Evolutionary conservation across 2,329 filamentous ascomycete species (phyloP).

Genomic region (Metarhizium sp.): DNA sequence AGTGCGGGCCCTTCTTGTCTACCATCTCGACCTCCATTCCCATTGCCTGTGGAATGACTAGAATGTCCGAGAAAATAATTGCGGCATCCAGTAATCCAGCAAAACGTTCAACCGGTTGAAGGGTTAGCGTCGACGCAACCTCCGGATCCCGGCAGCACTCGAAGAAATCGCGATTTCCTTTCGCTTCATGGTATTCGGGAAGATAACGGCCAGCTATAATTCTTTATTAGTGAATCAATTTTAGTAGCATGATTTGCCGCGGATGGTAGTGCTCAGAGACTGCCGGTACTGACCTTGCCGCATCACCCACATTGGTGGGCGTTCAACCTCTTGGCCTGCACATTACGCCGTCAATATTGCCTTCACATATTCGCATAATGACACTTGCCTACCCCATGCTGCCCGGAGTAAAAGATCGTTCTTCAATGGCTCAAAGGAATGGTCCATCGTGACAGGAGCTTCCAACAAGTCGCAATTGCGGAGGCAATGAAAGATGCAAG

Average conservation of each 20-base stretch:
- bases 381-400: constrained; percentile 63
- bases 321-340: constrained; percentile 78
- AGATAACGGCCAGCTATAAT: constrained; percentile 81
- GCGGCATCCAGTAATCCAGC: constrained; percentile 86
- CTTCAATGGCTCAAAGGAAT: constrained; percentile 72
- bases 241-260: neutral
- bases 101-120: constrained; percentile 91
- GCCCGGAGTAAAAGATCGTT: constrained; percentile 90
- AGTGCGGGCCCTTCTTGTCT: constrained; percentile 92
- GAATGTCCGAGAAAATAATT: constrained; percentile 98
- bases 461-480: neutral
- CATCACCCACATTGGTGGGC: constrained; percentile 98
- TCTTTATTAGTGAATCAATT: neutral
- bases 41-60: constrained; percentile 95
- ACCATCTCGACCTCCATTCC: constrained; percentile 99
- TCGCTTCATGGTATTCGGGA: constrained; percentile 94
- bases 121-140: constrained; percentile 83
- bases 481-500: neutral
- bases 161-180: constrained; percentile 89
- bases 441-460: constrained; percentile 42
- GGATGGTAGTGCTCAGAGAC: neutral
- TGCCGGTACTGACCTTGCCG: constrained; percentile 65
- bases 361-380: neutral
- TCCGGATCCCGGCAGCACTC: constrained; percentile 92
- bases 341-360: constrained; percentile 3